Evolutionary conservation across 1,139 yeast species (phyloP).

Genomic region (Kodamaea suecica): DNA sequence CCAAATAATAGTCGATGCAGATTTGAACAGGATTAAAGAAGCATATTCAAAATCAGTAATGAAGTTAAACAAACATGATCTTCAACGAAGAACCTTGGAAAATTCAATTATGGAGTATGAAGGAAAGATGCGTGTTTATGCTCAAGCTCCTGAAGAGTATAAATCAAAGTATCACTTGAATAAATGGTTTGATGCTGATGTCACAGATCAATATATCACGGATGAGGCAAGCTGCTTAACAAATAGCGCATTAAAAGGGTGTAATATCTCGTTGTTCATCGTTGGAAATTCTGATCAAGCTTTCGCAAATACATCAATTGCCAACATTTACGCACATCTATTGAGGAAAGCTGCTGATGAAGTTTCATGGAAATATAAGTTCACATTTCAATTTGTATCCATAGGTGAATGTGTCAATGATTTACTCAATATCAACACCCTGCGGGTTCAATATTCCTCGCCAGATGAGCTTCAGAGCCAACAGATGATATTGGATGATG

Average conservation of each 20-base stretch:
- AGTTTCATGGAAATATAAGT: conserved; percentile 11
- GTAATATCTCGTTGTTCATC: conserved; percentile 20
- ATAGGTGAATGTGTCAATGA: conserved; percentile 4
- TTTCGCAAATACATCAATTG: conserved; percentile 11
- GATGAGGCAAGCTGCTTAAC: conserved; percentile 24
- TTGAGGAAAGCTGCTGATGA: conserved; percentile 6
- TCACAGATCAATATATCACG: conserved; percentile 12
- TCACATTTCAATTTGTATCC: conserved; percentile 12
- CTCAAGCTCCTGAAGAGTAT: conserved; percentile 4
- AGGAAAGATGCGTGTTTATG: conserved; percentile 35
- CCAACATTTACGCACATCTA: conserved; percentile 13
- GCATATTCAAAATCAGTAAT: conserved; percentile 12
- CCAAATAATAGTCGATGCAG: conserved; percentile 4
- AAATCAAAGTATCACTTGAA: conserved; percentile 11
- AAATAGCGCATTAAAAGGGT: conserved; percentile 16
- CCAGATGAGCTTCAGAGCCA: conserved; percentile 9
- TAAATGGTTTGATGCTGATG: conserved; percentile 20
- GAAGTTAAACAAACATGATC: conserved; percentile 23
- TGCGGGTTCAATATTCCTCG: background rate
- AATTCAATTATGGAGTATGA: conserved; percentile 51
- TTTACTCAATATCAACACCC: conserved; percentile 4
- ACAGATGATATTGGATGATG: conserved; percentile 10
- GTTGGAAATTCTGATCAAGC: conserved; percentile 13
- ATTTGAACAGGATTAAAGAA: conserved; percentile 6
- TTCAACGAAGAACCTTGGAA: conserved; percentile 42